A percentile compares a stretch with the other conserved stretches of the same genome.
These are phyloP conservation scores for Teunomyces aglyptinius DNA, from an alignment of 805 yeast species.

Conservation along the genomic window DNA sequence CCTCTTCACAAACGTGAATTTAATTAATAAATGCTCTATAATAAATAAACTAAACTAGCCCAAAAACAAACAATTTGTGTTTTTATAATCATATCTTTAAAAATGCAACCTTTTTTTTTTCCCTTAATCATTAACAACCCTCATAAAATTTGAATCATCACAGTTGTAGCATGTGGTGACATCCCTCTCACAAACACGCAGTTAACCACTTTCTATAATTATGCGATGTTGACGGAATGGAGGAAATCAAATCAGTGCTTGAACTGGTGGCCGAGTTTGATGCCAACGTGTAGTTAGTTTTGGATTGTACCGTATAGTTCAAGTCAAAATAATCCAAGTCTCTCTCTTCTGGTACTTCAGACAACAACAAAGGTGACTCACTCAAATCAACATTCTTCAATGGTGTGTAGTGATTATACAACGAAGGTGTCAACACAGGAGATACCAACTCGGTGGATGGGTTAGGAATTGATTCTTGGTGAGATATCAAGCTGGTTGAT, in stretches of 20 bases:
- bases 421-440: constrained; percentile 39
- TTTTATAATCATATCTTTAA: constrained; percentile 1
- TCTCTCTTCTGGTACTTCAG: constrained; percentile 11
- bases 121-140: not conserved
- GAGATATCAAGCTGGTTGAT: constrained; percentile 14
- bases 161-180: not conserved
- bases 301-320: constrained; percentile 29
- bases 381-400: constrained; percentile 13
- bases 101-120: constrained; percentile 4
- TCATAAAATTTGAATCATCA: constrained; percentile 2
- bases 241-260: constrained; percentile 8
- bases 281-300: constrained; percentile 14
- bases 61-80: constrained; percentile 4
- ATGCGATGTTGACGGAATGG: constrained; percentile 31
- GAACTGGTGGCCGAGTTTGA: constrained; percentile 10
- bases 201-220: constrained; percentile 42
- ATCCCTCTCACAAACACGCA: constrained; percentile 21
- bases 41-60: constrained; percentile 3
- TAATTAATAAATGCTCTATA: constrained; percentile 7
- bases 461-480: constrained; percentile 5
- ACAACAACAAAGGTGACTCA: constrained; percentile 24
- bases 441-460: constrained; percentile 24
- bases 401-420: constrained; percentile 22
- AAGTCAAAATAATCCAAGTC: constrained; percentile 32
- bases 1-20: not conserved